Evolutionary conservation across 306 rosid genomes (phyloP).

Genomic region (Corylus heterophylla): DNA sequence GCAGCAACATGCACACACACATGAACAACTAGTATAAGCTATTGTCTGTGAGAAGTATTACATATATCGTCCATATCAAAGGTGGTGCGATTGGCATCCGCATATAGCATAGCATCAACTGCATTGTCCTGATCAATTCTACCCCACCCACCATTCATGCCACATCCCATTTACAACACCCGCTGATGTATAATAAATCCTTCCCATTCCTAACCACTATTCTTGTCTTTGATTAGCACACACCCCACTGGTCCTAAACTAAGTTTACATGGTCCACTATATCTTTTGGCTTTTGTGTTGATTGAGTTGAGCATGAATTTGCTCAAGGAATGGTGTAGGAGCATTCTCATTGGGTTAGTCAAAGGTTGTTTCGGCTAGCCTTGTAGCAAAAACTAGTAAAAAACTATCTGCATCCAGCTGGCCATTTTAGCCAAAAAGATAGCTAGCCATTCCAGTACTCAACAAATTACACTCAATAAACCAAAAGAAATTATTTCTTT

Average conservation of each 20-base stretch:
- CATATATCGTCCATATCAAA: slow-evolving; percentile 93
- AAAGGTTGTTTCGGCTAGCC: too few species aligned
- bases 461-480: too few species aligned
- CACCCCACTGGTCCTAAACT: slow-evolving; percentile 37
- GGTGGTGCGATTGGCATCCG: slow-evolving; percentile 68
- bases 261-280: slow-evolving; percentile 12
- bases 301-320: slow-evolving; percentile 34
- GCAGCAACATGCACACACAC: too few species aligned
- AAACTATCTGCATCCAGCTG: too few species aligned
- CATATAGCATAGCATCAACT: slow-evolving; percentile 76
- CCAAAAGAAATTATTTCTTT: too few species aligned
- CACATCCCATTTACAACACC: slow-evolving; percentile 89
- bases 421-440: too few species aligned
- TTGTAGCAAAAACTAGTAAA: too few species aligned
- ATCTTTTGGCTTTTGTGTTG: slow-evolving; percentile 30
- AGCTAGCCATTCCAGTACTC: too few species aligned
- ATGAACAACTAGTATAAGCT: slow-evolving; percentile 9
- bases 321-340: slow-evolving; percentile 25
- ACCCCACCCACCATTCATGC: slow-evolving; percentile 92
- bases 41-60: slow-evolving; percentile 19
- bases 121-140: slow-evolving; percentile 65
- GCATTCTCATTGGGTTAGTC: too few species aligned
- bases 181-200: slow-evolving; percentile 65
- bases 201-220: slow-evolving; percentile 55
- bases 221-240: slow-evolving; percentile 47